A percentile compares a stretch with the other conserved stretches of the same genome.
These are phyloP conservation scores for Salix brachista DNA, from an alignment of 345 rosid species.

Conservation along the genomic window DNA sequence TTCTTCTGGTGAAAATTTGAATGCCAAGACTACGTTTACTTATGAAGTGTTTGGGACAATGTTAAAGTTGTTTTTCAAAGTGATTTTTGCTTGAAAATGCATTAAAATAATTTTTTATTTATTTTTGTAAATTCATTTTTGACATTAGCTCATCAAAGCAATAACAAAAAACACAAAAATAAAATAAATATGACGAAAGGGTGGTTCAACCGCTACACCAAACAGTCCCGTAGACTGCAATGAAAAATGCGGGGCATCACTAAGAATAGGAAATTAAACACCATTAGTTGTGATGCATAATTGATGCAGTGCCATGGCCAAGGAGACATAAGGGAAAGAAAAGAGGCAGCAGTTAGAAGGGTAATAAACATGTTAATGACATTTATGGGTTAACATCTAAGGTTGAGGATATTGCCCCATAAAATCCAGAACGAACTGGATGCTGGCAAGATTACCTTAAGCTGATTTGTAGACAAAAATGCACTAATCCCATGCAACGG, in stretches of 20 bases:
- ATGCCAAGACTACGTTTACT: neutral
- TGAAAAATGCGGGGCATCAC: neutral
- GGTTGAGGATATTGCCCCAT: neutral
- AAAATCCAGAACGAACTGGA: neutral
- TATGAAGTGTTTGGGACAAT: too few species aligned
- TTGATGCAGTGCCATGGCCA: neutral
- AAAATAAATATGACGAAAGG: too few species aligned
- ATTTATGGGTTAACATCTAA: neutral
- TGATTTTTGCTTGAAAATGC: too few species aligned
- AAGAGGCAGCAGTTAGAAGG: neutral
- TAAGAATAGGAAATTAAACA: neutral
- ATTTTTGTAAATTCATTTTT: too few species aligned
- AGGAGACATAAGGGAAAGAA: neutral
- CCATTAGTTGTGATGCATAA: neutral
- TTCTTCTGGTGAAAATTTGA: neutral
- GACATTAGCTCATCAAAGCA: too few species aligned
- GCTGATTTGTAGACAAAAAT: constrained; percentile 79
- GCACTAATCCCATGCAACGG: constrained; percentile 91
- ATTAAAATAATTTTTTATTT: too few species aligned
- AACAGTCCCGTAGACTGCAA: neutral
- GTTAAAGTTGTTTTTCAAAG: too few species aligned
- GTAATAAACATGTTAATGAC: neutral
- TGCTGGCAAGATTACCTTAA: constrained; percentile 51
- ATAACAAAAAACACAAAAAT: too few species aligned
- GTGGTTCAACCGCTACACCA: too few species aligned